Evolutionary conservation across 1,284 basidiomycete genomes (phyloP), one percentile per base, ranked within the genome.

Genomic region (Rhodotorula sp.): DNA sequence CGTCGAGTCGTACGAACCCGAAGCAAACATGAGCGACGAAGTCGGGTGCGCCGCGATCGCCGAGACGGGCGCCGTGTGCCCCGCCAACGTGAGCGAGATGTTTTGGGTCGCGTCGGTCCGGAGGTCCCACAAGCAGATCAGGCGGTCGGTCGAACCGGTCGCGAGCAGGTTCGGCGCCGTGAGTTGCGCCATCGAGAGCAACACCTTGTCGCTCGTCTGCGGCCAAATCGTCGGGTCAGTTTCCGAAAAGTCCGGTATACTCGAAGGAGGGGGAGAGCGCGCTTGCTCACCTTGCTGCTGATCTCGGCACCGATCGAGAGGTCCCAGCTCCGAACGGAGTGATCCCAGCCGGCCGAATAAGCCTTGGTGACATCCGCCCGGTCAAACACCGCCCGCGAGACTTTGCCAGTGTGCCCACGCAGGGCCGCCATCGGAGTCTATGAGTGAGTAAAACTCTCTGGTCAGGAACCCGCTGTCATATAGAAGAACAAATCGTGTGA

Each of bases 1-100:
- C 1, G 88, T 83, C 49, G 92, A 91, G 72, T 93, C 91, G 79
- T 94, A 93, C 0, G 89, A 88, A 2, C 91, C 93, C 1, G 87
- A 90, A 14, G 90, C 84, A 26, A 94, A 84, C 74, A 92, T 90
- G 77, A 90, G 84, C 38, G 82, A 84, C 26, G 87, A 87, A 0
- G 85, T 84, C 0, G 85, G 84, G 77, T 88, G 83, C 21, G 86
- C 80, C 1, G 85, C 84, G 26, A 95, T 81, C 68, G 88, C 88
- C 0, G 90, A 89, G 0, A 93, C 91, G 8, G 90, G 90, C 0
- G 89, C 86, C 6, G 88, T 84, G 78, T 93, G 91, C 48, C 79
- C 79, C 83, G 74, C n/a, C 69, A 95, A 86, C 1, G 86, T 81
- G 26, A 85, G 47, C 77, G 82, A 70, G 83, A 85, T 74, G 84